Conservation (phyloP, 2,329 filamentous ascomycete species). For the Fusarium falciforme region DNA sequence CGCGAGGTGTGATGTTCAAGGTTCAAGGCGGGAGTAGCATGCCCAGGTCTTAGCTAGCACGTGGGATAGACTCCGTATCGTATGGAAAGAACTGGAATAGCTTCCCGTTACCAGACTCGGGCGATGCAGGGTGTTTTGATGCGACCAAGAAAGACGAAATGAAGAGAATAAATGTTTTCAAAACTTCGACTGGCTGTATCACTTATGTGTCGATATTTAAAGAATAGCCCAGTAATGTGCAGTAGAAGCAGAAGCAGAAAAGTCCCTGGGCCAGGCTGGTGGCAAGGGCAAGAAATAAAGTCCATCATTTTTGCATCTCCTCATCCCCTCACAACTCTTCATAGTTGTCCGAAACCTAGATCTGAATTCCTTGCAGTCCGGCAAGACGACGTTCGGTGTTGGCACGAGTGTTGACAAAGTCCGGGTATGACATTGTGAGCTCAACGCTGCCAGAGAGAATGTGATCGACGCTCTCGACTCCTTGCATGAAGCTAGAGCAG, state of each 20-base stretch:
- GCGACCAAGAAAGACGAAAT: neutral
- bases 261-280: neutral
- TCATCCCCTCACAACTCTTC: neutral
- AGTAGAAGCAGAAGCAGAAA: neutral
- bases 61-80: neutral
- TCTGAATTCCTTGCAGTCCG: neutral
- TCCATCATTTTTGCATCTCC: neutral
- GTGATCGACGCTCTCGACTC: conserved; percentile 91
- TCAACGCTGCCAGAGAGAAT: conserved; percentile 84
- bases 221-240: neutral
- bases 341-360: neutral
- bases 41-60: no score
- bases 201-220: neutral
- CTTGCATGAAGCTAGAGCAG: conserved; percentile 76
- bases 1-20: neutral
- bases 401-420: conserved; percentile 86
- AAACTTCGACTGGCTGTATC: neutral
- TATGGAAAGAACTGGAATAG: neutral
- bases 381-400: conserved; percentile 62
- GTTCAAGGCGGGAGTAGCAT: neutral
- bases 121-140: neutral
- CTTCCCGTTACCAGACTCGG: neutral
- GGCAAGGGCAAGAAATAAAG: neutral
- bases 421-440: conserved; percentile 93
- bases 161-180: neutral